phyloP scores from a whole-genome alignment of 495 filamentous ascomycete species.

The Ascodesmis nigricans region DNA sequence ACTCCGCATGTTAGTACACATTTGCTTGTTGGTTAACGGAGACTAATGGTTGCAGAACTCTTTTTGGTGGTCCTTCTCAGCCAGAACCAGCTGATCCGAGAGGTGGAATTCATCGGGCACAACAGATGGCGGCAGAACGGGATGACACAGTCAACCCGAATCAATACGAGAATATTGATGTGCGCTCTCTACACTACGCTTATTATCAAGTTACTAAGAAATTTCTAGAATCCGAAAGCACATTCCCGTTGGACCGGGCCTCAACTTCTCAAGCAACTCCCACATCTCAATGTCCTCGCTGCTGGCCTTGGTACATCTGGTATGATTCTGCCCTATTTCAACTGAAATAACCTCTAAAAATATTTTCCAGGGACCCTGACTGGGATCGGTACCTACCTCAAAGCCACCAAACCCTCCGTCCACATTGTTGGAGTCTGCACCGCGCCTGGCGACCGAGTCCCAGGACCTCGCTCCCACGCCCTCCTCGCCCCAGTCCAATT shows the following conservation, averaged over 20 bases:
- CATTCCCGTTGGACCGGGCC: slow-evolving; percentile 39
- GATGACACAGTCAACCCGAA: slow-evolving; percentile 30
- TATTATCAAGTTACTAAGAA: not conserved
- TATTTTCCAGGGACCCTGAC: slow-evolving; percentile 28
- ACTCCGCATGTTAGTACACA: slow-evolving; percentile 26
- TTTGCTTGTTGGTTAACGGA: not conserved
- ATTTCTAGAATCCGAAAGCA: slow-evolving; percentile 31
- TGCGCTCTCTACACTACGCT: slow-evolving; percentile 5
- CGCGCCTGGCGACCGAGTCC: slow-evolving; percentile 32
- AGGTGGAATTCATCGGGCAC: slow-evolving; percentile 31
- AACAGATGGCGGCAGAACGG: slow-evolving; percentile 24
- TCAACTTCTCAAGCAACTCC: slow-evolving; percentile 35
- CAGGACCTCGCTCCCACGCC: slow-evolving; percentile 33
- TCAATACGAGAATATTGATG: slow-evolving; percentile 36
- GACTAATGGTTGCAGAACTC: slow-evolving; percentile 18
- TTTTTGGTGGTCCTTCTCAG: slow-evolving; percentile 37
- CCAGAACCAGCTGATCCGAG: slow-evolving; percentile 33
- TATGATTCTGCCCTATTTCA: not conserved
- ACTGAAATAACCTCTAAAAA: not conserved
- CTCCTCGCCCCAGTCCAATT: slow-evolving; percentile 33
- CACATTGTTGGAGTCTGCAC: slow-evolving; percentile 33
- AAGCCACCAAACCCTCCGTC: slow-evolving; percentile 31
- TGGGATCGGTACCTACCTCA: slow-evolving; percentile 33
- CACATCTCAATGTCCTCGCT: slow-evolving; percentile 36
- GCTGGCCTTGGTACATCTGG: slow-evolving; percentile 34